Base-by-base conservation (phyloP, 2,329 filamentous ascomycete species). In the Rutstroemia sp. region DNA sequence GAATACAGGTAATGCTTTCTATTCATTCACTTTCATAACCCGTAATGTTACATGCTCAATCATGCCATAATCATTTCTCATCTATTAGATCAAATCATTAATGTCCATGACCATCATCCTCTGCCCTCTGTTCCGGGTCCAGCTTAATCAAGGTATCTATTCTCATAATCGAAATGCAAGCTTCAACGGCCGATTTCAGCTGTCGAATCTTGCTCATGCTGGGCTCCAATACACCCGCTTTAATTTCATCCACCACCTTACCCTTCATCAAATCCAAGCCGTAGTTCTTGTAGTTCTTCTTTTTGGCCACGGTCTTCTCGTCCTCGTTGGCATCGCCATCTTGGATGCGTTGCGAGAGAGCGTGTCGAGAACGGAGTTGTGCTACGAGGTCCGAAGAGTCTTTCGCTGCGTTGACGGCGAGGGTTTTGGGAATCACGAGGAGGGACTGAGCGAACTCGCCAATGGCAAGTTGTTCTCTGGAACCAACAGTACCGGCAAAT, bases 221-320 rank as follows among this genome's bases (percentile, higher is more conserved):
- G 34, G 94, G 94, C 78, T 99, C 94, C 69, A 99, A 74, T 60
- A 99, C 92, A 69, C 94, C 94, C 12, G 89, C 86, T 81, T 97
- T 97, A 68, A 99, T 78, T 76, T 90, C 86, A 73, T 99, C 94
- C 55, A 92, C 86, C 57, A 97, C 89, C 72, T 90, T 92, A 65
- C 94, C 94, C 72, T 88, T 91, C 57, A 79, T 79, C 67, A 99
- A 78, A 73, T 99, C 95, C 57, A 99, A 78, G 51, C 94, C 94
- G 73, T 99, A 99, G 80, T 99, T 99, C 77, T 92, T 94, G 80
- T 97, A 99, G 67, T 88, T 89, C 84, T 96, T 96, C 76, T 92
- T 94, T 73, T 89, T 90, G 49, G 91, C 90, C 57, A 94, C 80
- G 53, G 84, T 85, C 80, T 95, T 96, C 73, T 94, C 90, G 67